Percentiles rank a stretch among this genome's conserved stretches.
Conservation (phyloP, 495 filamentous ascomycete species). For the Talaromyces nanjingensis region DNA sequence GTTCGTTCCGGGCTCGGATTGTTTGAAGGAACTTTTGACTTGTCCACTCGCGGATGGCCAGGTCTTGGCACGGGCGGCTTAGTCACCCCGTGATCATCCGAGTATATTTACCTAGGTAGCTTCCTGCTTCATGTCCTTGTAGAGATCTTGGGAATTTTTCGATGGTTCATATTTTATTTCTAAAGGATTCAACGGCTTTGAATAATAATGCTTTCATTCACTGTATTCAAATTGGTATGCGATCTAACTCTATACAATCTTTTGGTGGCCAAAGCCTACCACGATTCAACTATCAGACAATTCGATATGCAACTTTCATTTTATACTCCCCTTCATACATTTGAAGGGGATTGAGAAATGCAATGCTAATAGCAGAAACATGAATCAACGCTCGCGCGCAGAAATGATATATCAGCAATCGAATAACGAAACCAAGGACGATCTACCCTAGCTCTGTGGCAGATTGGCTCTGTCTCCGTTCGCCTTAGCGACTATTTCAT, state of each 20-base stretch:
- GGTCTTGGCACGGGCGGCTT: constrained; percentile 9
- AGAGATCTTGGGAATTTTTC: too few relatives aligned
- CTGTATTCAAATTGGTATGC: neutral
- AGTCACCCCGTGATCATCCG: constrained; percentile 11
- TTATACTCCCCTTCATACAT: neutral
- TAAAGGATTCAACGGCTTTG: neutral
- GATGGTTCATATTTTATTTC: too few relatives aligned
- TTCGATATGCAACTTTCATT: neutral
- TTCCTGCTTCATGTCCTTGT: neutral
- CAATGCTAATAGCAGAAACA: neutral
- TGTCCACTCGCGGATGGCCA: constrained; percentile 6
- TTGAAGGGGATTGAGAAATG: neutral
- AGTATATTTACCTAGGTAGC: neutral
- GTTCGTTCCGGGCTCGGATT: constrained; percentile 1
- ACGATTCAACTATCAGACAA: neutral
- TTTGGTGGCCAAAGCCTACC: neutral
- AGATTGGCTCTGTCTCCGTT: constrained; percentile 63
- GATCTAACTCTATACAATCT: neutral
- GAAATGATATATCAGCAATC: neutral
- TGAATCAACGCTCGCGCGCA: neutral
- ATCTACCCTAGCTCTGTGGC: constrained; percentile 38
- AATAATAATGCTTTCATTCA: neutral
- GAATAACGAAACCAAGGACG: neutral
- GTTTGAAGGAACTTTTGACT: constrained; percentile 11
- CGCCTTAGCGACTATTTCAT: constrained; percentile 64